These are phyloP conservation scores for Geranium rotundifolium DNA, from an alignment of 345 rosid species.

Conservation along the genomic window DNA sequence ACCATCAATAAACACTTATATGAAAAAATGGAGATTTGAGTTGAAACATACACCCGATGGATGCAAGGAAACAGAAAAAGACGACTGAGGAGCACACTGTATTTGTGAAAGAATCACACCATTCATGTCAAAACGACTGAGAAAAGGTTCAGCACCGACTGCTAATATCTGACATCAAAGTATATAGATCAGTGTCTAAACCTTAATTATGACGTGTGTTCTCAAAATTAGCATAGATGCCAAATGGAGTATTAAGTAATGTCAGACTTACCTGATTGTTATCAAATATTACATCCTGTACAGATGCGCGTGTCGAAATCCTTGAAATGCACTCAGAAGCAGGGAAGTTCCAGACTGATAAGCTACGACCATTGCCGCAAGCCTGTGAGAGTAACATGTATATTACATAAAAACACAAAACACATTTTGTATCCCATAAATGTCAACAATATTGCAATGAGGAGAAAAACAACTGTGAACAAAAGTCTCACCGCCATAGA, in stretches of 20 bases:
- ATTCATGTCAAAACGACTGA: constrained; percentile 60
- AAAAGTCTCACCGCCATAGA: neutral
- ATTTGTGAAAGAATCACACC: constrained; percentile 65
- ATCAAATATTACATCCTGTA: constrained; percentile 67
- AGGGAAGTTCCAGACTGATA: constrained; percentile 80
- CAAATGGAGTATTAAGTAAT: neutral
- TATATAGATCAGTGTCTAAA: constrained; percentile 2
- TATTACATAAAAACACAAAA: constrained; percentile 4
- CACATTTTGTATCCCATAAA: neutral
- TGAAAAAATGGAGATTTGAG: neutral
- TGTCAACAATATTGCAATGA: neutral
- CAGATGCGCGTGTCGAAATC: constrained; percentile 31
- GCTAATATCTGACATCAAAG: constrained; percentile 54
- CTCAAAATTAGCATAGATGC: neutral
- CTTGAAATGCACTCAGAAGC: constrained; percentile 72
- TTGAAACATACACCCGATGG: constrained; percentile 52
- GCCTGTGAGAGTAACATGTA: constrained; percentile 33
- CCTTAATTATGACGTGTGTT: neutral
- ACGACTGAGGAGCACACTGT: constrained; percentile 75
- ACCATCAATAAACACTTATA: neutral
- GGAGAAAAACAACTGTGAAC: neutral
- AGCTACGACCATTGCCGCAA: constrained; percentile 53
- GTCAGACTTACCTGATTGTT: constrained; percentile 57
- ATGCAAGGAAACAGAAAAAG: constrained; percentile 70
- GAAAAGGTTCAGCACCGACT: constrained; percentile 76